Percentiles rank a stretch among this genome's conserved stretches.
phyloP scores from a whole-genome alignment of 2,329 filamentous ascomycete species.

The Fusarium chlamydosporum region DNA sequence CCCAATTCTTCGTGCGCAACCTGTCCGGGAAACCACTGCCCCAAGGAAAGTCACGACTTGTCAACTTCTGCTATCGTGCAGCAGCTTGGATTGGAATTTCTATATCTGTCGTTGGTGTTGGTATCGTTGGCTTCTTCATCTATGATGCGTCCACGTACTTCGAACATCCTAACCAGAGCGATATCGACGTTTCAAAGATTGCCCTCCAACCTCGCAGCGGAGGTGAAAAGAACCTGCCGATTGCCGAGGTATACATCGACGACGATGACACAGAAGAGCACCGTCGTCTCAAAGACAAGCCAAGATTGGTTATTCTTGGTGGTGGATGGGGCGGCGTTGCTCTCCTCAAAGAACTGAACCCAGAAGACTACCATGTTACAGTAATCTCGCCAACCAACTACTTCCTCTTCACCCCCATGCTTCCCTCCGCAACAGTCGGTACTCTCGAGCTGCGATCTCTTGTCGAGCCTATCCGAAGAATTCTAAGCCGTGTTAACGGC shows the following conservation, averaged over 20 bases:
- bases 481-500: slow-evolving; percentile 81
- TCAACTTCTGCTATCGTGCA: slow-evolving; percentile 75
- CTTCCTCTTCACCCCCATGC: slow-evolving; percentile 98
- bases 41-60: slow-evolving; percentile 62
- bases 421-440: slow-evolving; percentile 95
- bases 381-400: slow-evolving; percentile 96
- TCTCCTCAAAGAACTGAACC: slow-evolving; percentile 88
- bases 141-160: slow-evolving; percentile 95
- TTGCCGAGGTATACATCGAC: slow-evolving; percentile 88
- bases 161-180: slow-evolving; percentile 74
- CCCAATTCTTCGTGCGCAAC: slow-evolving; percentile 54
- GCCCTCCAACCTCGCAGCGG: slow-evolving; percentile 86
- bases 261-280: slow-evolving; percentile 85
- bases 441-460: slow-evolving; percentile 92
- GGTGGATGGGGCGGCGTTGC: slow-evolving; percentile 97
- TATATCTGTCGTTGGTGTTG: slow-evolving; percentile 75
- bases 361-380: slow-evolving; percentile 95
- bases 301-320: slow-evolving; percentile 90
- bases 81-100: slow-evolving; percentile 77
- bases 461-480: slow-evolving; percentile 91
- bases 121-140: slow-evolving; percentile 87
- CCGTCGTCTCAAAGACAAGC: slow-evolving; percentile 84
- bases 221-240: slow-evolving; percentile 94
- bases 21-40: slow-evolving; percentile 69
- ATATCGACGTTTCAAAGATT: slow-evolving; percentile 86